These are phyloP conservation scores for Sporothrix protearum DNA, from an alignment of 2,329 filamentous ascomycete genomes.

Conservation along the genomic window DNA sequence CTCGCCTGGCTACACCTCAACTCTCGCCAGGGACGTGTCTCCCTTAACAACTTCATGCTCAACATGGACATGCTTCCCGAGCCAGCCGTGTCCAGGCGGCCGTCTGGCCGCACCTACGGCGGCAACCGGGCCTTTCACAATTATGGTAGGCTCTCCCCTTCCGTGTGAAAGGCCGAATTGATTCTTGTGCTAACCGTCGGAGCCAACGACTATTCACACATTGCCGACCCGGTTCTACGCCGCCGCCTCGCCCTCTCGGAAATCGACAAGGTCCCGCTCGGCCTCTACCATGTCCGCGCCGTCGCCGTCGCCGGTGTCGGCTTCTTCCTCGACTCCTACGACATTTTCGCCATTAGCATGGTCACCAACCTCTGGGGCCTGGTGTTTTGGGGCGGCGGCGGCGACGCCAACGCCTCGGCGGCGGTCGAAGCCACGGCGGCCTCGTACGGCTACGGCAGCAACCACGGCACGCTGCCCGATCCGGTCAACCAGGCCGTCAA, in stretches of 20 bases:
- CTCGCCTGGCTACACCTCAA: neutral
- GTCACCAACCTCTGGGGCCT: constrained; percentile 69
- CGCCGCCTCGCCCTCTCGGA: constrained; percentile 72
- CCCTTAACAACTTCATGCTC: neutral
- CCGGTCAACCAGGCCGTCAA: constrained; percentile 71
- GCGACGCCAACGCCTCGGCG: constrained; percentile 36
- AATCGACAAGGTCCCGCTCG: constrained; percentile 74
- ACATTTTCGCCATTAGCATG: constrained; percentile 76
- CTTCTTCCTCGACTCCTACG: constrained; percentile 81
- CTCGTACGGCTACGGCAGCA: constrained; percentile 48
- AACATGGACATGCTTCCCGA: constrained; percentile 42
- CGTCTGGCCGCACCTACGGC: constrained; percentile 48
- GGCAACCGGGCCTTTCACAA: constrained; percentile 70
- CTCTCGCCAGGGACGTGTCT: neutral
- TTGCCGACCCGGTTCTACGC: constrained; percentile 70
- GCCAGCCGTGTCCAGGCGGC: constrained; percentile 30
- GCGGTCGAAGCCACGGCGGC: constrained; percentile 34
- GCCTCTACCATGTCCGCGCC: constrained; percentile 69
- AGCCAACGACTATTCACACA: constrained; percentile 49
- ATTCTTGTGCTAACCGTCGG: neutral
- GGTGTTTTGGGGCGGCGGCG: constrained; percentile 63
- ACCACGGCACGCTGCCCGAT: constrained; percentile 56
- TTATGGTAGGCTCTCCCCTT: constrained; percentile 43
- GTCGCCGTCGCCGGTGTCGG: constrained; percentile 74
- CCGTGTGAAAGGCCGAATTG: neutral